phyloP scores from a whole-genome alignment of 176 grass and related monocot genomes.

The Phragmites australis region DNA sequence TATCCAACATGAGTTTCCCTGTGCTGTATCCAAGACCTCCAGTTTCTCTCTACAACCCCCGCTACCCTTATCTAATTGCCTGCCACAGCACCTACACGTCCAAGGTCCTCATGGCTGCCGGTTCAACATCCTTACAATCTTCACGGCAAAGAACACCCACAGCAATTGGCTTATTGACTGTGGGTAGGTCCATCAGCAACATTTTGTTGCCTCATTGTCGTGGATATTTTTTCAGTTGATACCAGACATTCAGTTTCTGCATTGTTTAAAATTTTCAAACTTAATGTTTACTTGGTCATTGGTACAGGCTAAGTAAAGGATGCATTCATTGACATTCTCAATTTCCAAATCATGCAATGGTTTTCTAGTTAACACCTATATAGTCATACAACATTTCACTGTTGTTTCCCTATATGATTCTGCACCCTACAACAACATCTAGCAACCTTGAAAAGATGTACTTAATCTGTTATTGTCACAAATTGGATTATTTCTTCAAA shows the following conservation, averaged over 20 bases:
- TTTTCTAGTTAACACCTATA: not conserved
- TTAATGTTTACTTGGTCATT: not conserved
- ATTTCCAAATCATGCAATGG: not conserved
- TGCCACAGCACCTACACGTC: not conserved
- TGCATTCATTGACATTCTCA: not conserved
- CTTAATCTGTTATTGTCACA: not conserved
- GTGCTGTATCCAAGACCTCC: not conserved
- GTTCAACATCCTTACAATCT: not conserved
- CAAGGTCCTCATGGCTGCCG: not conserved
- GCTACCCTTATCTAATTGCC: not conserved
- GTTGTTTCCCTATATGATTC: not conserved
- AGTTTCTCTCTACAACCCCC: not conserved
- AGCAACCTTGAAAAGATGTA: not conserved
- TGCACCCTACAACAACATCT: not conserved
- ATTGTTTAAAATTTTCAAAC: not conserved
- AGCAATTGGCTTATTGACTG: not conserved
- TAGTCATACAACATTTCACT: not conserved
- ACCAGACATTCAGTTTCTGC: not conserved
- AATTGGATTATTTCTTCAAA: constrained; percentile 1
- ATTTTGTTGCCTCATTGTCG: not conserved
- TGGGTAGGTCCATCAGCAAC: not conserved
- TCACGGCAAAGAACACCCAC: not conserved
- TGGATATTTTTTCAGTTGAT: not conserved
- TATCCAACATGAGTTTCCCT: not conserved
- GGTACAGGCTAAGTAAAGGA: constrained; percentile 13